Base-by-base conservation (phyloP, 2,329 filamentous ascomycete species). In the Hypoxylon sp. region DNA sequence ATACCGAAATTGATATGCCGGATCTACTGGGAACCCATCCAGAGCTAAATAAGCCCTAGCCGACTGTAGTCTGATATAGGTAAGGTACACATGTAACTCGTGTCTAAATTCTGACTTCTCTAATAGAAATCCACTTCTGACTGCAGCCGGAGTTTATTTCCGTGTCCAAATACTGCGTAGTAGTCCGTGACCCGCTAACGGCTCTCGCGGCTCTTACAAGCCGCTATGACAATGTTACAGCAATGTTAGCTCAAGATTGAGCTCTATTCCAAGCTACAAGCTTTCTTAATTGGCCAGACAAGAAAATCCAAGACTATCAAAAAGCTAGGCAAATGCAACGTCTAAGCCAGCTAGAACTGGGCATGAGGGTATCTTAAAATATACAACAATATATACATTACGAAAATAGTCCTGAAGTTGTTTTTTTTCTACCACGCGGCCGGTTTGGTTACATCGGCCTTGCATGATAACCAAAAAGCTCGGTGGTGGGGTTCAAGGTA, bases 401-500 rank as follows among this genome's bases (percentile, higher is more conserved):
- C 48, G 25, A 50, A 34, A 48, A 48, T 11, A 32, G 10, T 45
- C 28, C 36, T 6, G 32, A 52, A 45, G 28, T 46, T 21, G 17
- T 4, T 53, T n/a, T 17, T 46, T 23, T 36, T 23, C 23, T 45
- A 49, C 25, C 52, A 55, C 17, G 10, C 48, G 34, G 49, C 17
- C 21, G 14, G 34, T 9, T 30, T 23, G 21, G 63, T 66, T 62
- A 64, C 67, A 70, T 69, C 67, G 48, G 41, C 52, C 51, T 10
- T 59, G 51, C 56, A 60, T 32, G 28, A 45, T 30, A 55, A 65
- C 57, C 51, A 53, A 52, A 52, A 5, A 41, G 48, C 53, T 14
- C 50, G 38, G 6, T 17, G 19, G 32, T 41, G n/a, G 34, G 34
- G 32, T 46, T 51, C 67, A 60, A 34, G 73, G 69, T 60, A 75